Base-by-base conservation (phyloP, 2,329 filamentous ascomycete genomes). In the Trichoderma semiorbis region DNA sequence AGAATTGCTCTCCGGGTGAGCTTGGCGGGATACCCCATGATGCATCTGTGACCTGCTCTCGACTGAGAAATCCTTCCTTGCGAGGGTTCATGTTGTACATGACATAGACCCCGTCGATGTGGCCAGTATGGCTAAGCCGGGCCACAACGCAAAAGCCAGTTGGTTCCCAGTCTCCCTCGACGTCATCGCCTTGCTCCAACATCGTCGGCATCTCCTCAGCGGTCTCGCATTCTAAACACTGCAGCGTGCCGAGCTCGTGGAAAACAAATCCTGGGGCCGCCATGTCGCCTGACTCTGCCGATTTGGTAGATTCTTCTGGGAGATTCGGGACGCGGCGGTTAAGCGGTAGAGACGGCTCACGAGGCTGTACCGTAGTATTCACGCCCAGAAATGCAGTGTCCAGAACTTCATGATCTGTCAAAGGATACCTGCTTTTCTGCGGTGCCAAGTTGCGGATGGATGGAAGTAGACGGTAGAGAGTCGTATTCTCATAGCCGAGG, bases 221-320 rank as follows among this genome's bases (percentile, higher is more conserved):
- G 6, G 66, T 69, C 5, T 69, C 55, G 39, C 66, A 62, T 53
- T 69, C 66, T 12, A 62, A 50, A 21, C 21, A 69, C 66, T 69
- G n/a, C 39, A 69, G 57, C 57, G n/a, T 30, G 57, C 66, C 66
- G 12, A 69, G 66, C 39, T 69, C 36, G 28, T 69, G 66, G 57
- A 69, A 69, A 36, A 69, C 57, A 60, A 69, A 69, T 34, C 55
- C 66, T 7, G 66, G 66, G n/a, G 24, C 66, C n/a, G 61, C 66
- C 18, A n/a, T 14, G 36, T 61, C 66, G 16, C 61, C 66, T 34
- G 55, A 34, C 66, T 50, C 66, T 34, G 66, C 36, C 21, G 66
- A 34, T n/a, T 61, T 5, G 55, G 66, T 69, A n/a, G 66, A 69
- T 28, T 69, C 24, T 7, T 69, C 66, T 61, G 66, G n/a, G 18